phyloP scores from a whole-genome alignment of 2,329 filamentous ascomycete species.

The Fusarium sp. region DNA sequence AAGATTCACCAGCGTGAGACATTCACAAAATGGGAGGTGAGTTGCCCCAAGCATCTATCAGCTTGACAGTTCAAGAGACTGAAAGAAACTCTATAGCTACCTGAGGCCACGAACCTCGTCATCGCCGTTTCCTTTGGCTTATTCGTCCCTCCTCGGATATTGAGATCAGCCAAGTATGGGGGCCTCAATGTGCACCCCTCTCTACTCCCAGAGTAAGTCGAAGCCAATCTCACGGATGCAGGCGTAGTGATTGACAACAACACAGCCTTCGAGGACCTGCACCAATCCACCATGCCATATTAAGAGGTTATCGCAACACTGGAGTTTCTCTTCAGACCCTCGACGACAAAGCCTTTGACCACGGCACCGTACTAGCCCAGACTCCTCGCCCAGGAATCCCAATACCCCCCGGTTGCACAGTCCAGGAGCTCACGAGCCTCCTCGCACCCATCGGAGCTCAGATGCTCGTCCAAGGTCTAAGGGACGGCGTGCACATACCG shows the following conservation, averaged over 20 bases:
- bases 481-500: conserved; percentile 71
- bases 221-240: background rate
- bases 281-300: conserved; percentile 86
- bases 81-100: conserved; percentile 58
- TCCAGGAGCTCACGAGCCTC: conserved; percentile 53
- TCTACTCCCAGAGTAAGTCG: conserved; percentile 79
- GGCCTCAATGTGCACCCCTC: conserved; percentile 96
- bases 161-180: conserved; percentile 79
- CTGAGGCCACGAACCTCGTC: conserved; percentile 77
- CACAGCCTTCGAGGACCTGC: conserved; percentile 83
- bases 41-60: conserved; percentile 39
- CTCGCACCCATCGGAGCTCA: conserved; percentile 75
- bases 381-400: conserved; percentile 69
- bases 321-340: conserved; percentile 92
- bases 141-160: conserved; percentile 82
- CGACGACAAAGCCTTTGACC: conserved; percentile 80
- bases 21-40: conserved; percentile 83
- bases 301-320: conserved; percentile 69
- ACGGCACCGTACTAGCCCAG: conserved; percentile 80
- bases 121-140: conserved; percentile 95
- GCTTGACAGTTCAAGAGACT: background rate
- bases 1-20: conserved; percentile 81
- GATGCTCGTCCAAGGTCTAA: conserved; percentile 76
- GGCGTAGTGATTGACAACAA: conserved; percentile 12
- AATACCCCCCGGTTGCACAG: conserved; percentile 58